Evolutionary conservation across 2,329 filamentous ascomycete genomes (phyloP).

Genomic region (Penicillium sp.): DNA sequence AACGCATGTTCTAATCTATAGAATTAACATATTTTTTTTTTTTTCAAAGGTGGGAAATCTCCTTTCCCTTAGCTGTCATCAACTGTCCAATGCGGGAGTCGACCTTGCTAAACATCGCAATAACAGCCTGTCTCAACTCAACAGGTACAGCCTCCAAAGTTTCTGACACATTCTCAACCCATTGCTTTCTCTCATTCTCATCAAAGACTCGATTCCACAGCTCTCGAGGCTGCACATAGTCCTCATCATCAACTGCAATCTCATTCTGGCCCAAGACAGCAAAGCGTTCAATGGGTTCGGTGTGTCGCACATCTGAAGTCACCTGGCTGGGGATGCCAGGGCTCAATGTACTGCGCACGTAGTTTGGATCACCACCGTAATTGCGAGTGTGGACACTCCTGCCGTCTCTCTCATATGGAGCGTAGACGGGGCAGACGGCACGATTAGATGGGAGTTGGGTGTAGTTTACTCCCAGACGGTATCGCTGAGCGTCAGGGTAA

Average conservation of each 20-base stretch:
- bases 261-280: constrained; percentile 34
- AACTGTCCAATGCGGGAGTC: constrained; percentile 24
- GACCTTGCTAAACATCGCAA: constrained; percentile 23
- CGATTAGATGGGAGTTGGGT: constrained; percentile 50
- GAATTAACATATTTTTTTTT: not conserved
- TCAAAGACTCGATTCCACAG: constrained; percentile 41
- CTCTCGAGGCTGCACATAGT: constrained; percentile 40
- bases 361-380: constrained; percentile 66
- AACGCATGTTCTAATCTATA: not conserved
- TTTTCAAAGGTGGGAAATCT: not conserved
- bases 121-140: constrained; percentile 26
- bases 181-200: constrained; percentile 30
- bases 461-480: constrained; percentile 51
- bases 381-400: constrained; percentile 53
- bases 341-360: constrained; percentile 44
- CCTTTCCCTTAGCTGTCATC: constrained; percentile 11
- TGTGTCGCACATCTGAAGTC: constrained; percentile 32
- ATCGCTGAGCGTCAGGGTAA: constrained; percentile 61
- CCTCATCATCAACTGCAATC: constrained; percentile 36
- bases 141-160: constrained; percentile 33
- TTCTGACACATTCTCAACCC: constrained; percentile 32
- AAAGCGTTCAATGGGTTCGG: constrained; percentile 29
- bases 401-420: constrained; percentile 59
- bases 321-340: constrained; percentile 26
- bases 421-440: constrained; percentile 46